A percentile compares a stretch with the other conserved stretches of the same genome.
These are phyloP conservation scores for Penicillium angulare DNA, from an alignment of 495 filamentous ascomycete species.

Conservation along the genomic window DNA sequence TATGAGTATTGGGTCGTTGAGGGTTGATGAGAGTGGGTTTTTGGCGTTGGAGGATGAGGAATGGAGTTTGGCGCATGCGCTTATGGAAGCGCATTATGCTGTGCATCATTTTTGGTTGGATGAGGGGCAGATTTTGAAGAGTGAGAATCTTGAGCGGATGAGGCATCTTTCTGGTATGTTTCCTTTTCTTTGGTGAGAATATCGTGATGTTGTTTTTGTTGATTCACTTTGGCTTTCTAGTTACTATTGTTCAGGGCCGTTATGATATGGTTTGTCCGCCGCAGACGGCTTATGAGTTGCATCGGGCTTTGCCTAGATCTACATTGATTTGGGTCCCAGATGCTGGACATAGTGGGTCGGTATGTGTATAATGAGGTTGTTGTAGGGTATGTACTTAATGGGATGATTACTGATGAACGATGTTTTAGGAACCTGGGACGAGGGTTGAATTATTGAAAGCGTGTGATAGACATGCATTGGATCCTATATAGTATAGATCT, in stretches of 20 bases:
- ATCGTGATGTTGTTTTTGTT: not conserved
- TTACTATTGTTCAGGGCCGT: constrained; percentile 41
- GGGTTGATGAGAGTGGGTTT: constrained; percentile 18
- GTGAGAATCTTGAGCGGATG: constrained; percentile 34
- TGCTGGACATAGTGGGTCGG: constrained; percentile 33
- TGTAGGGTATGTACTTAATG: no score
- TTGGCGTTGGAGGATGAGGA: constrained; percentile 28
- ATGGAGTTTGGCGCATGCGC: constrained; percentile 36
- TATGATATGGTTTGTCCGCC: constrained; percentile 45
- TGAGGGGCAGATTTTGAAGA: constrained; percentile 34
- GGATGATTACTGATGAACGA: no score
- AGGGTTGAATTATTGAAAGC: constrained; percentile 11
- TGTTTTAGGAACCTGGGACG: constrained; percentile 18
- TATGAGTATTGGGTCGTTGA: constrained; percentile 28
- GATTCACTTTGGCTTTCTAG: not conserved
- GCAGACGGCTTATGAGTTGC: constrained; percentile 39
- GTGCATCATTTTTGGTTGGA: constrained; percentile 37
- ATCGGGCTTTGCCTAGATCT: constrained; percentile 36
- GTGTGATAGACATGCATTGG: constrained; percentile 19
- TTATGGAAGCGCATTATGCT: constrained; percentile 40
- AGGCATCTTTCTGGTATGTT: constrained; percentile 36
- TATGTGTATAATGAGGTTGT: constrained; percentile 1
- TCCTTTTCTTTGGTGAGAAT: not conserved
- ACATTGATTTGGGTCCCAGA: constrained; percentile 32
- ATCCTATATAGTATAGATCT: not conserved